Conservation (phyloP, 2,329 filamentous ascomycete genomes). For the Alternaria viburni region DNA sequence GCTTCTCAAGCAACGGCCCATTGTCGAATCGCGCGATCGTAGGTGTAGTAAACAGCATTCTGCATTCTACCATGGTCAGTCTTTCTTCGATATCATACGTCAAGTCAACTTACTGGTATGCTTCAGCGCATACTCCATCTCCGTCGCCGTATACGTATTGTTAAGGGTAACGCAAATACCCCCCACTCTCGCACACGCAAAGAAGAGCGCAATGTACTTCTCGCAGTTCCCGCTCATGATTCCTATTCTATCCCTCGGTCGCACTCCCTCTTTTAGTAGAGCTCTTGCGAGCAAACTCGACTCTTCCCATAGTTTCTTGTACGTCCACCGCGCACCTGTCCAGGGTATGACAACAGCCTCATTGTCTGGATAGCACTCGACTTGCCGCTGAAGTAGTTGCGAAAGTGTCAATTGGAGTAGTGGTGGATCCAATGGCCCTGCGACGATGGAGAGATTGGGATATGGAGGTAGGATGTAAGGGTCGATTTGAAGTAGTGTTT, state of each 20-base stretch:
- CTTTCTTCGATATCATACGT: not conserved
- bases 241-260: constrained; percentile 72
- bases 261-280: constrained; percentile 69
- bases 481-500: constrained; percentile 48
- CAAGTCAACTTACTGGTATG: constrained; percentile 65
- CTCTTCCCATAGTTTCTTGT: constrained; percentile 52
- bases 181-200: constrained; percentile 65
- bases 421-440: constrained; percentile 71
- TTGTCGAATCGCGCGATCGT: constrained; percentile 72
- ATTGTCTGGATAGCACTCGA: constrained; percentile 66
- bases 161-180: constrained; percentile 74
- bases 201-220: constrained; percentile 70
- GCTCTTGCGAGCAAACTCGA: constrained; percentile 50
- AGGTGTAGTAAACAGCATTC: constrained; percentile 74
- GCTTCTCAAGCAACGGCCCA: constrained; percentile 58
- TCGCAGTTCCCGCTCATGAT: constrained; percentile 73
- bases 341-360: constrained; percentile 77
- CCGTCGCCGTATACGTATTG: constrained; percentile 78
- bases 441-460: constrained; percentile 63
- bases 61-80: constrained; percentile 62
- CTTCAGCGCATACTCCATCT: constrained; percentile 72
- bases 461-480: constrained; percentile 47
- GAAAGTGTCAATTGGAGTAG: constrained; percentile 75
- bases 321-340: constrained; percentile 76
- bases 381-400: constrained; percentile 75